These are phyloP conservation scores for Solanum virginianum DNA, from an alignment of 257 asterid genomes.

Conservation along the genomic window DNA sequence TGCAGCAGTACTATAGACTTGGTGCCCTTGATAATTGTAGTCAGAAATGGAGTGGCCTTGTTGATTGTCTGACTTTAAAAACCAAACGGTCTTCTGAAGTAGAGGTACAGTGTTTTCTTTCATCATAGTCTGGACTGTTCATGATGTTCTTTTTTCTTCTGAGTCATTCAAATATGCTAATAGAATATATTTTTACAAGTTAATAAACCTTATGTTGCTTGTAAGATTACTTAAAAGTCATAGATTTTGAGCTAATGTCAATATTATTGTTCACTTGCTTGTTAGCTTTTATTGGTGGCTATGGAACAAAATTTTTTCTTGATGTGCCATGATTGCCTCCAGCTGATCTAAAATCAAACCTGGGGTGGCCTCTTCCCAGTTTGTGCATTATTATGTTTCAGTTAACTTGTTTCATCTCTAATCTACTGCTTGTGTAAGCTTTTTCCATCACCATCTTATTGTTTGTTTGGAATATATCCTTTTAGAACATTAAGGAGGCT, in stretches of 20 bases:
- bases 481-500: neutral
- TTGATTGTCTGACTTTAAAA: conserved; percentile 73
- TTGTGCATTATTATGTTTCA: neutral
- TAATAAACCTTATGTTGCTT: neutral
- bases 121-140: neutral
- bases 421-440: neutral
- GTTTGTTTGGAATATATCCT: neutral
- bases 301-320: no score
- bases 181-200: neutral
- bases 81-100: conserved; percentile 57
- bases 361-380: neutral
- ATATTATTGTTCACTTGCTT: neutral
- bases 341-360: neutral
- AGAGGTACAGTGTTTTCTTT: conserved; percentile 35
- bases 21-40: conserved; percentile 71
- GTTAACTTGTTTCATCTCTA: neutral
- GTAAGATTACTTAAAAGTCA: neutral
- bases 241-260: neutral
- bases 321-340: neutral
- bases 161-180: neutral
- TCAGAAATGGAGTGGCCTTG: conserved; percentile 52
- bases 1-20: conserved; percentile 84
- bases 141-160: neutral
- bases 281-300: neutral
- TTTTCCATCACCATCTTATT: neutral